Evolutionary conservation across 2,329 filamentous ascomycete species (phyloP).

Genomic region (Clathrospora elynae): DNA sequence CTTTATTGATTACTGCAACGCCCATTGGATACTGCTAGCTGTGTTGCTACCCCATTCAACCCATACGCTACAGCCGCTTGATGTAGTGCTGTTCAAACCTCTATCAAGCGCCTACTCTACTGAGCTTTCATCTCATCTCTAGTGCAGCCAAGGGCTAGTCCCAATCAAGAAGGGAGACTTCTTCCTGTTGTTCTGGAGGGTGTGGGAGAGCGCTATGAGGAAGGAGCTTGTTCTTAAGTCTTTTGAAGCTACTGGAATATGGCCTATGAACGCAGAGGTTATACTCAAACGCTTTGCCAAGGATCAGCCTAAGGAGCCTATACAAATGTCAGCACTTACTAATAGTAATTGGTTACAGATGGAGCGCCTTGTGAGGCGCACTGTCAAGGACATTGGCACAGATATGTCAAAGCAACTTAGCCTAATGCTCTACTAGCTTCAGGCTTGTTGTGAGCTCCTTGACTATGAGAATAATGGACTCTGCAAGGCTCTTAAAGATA

Average conservation of each 20-base stretch:
- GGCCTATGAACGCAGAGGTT: neutral
- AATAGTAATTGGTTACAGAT: neutral
- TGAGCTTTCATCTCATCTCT: neutral
- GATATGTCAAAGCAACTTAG: no score
- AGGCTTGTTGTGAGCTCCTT: no score
- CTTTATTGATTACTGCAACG: constrained; percentile 6
- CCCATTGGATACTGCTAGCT: constrained; percentile 1
- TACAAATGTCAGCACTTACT: no score
- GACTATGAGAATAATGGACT: neutral
- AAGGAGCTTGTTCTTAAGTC: no score
- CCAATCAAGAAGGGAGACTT: constrained; percentile 1
- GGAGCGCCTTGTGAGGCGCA: no score
- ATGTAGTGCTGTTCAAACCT: constrained; percentile 3
- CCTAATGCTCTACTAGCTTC: no score
- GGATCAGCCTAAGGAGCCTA: neutral
- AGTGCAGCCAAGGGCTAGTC: constrained; percentile 4
- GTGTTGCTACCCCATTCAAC: constrained; percentile 8
- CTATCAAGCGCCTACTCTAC: constrained; percentile 1
- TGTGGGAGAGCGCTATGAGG: no score
- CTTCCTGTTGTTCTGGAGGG: constrained; percentile 1
- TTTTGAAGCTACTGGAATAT: constrained; percentile 4
- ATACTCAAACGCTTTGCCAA: neutral
- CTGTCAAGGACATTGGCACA: no score
- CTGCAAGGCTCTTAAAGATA: constrained; percentile 3
- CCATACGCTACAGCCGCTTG: constrained; percentile 7